Evolutionary conservation across 2,329 filamentous ascomycete species (phyloP).

Genomic region (Periconia sp.): DNA sequence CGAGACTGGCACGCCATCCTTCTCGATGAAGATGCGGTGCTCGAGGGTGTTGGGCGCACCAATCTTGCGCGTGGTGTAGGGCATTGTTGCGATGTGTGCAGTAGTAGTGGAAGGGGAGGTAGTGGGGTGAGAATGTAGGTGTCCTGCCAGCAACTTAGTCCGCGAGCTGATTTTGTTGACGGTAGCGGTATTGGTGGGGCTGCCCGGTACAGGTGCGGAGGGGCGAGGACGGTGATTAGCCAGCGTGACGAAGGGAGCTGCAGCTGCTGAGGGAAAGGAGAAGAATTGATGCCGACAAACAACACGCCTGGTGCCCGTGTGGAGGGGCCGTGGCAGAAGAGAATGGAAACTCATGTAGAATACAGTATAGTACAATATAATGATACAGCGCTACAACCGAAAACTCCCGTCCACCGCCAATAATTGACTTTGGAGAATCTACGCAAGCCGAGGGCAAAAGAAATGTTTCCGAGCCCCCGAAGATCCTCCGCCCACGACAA

Average conservation of each 20-base stretch:
- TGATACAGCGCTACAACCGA: constrained; percentile 18
- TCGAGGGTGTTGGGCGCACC: constrained; percentile 90
- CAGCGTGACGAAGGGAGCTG: constrained; percentile 37
- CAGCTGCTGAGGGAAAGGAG: constrained; percentile 29
- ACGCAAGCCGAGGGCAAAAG: constrained; percentile 14
- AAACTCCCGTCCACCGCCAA: constrained; percentile 8
- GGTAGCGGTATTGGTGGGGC: constrained; percentile 42
- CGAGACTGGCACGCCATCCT: constrained; percentile 91
- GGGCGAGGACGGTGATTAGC: constrained; percentile 38
- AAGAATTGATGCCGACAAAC: constrained; percentile 14
- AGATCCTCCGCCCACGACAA: background rate
- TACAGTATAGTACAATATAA: constrained; percentile 6
- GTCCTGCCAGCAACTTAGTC: constrained; percentile 42
- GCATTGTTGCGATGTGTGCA: constrained; percentile 46
- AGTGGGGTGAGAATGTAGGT: constrained; percentile 37
- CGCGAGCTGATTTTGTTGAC: constrained; percentile 45
- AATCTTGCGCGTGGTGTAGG: constrained; percentile 85
- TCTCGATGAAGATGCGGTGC: constrained; percentile 96
- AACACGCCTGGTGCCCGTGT: constrained; percentile 16
- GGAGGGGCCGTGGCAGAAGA: constrained; percentile 24
- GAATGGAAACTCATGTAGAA: constrained; percentile 28
- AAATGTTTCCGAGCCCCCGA: background rate
- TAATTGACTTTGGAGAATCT: constrained; percentile 15
- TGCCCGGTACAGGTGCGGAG: constrained; percentile 23
- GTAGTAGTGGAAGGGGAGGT: constrained; percentile 21